These are phyloP conservation scores for Chrysophaeum taylorii DNA, from an alignment of 352 stramenopile genomes.

Conservation along the genomic window DNA sequence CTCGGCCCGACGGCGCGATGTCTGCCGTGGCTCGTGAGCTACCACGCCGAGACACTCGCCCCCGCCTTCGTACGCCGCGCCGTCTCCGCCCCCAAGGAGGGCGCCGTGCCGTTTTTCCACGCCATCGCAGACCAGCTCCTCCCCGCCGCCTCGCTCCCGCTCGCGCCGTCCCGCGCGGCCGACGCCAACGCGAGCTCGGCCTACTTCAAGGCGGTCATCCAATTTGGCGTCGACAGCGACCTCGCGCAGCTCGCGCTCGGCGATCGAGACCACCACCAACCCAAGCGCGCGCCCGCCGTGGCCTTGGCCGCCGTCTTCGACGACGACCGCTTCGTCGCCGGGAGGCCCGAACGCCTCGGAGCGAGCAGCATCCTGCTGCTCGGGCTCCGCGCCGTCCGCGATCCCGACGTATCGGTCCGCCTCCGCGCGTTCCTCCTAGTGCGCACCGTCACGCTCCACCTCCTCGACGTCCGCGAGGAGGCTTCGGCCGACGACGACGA, in stretches of 20 bases:
- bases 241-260: background rate
- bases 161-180: background rate
- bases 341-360: background rate
- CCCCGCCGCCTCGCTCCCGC: background rate
- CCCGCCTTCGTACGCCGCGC: background rate
- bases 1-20: background rate
- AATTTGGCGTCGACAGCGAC: background rate
- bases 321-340: conserved; percentile 2
- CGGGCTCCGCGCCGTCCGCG: background rate
- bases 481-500: background rate
- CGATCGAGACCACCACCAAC: background rate
- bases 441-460: background rate
- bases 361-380: background rate
- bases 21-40: background rate
- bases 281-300: background rate
- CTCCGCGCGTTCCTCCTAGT: background rate
- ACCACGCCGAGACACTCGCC: background rate
- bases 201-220: background rate
- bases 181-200: background rate
- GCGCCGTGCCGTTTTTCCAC: background rate
- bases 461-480: background rate
- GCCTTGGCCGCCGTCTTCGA: background rate
- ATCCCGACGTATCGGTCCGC: background rate
- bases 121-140: background rate
- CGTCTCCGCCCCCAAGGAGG: background rate